These are phyloP conservation scores for Spongospora subterranea DNA, from an alignment of 208 protist genomes.

Conservation along the genomic window DNA sequence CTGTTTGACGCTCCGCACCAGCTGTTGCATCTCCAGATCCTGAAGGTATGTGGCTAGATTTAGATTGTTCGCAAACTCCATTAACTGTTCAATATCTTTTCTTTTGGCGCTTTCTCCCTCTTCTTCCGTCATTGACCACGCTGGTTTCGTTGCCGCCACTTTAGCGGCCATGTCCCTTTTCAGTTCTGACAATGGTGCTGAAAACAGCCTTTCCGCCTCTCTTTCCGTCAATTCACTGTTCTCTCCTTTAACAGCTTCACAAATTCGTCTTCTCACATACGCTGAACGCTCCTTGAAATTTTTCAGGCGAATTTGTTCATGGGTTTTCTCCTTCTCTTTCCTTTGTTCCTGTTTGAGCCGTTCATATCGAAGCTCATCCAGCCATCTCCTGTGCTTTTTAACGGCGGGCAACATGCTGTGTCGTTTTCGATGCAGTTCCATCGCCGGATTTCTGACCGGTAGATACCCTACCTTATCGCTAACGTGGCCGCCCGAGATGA, in stretches of 20 bases:
- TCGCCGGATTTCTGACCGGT: not conserved
- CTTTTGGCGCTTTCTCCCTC: not conserved
- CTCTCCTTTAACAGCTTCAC: slow-evolving; percentile 15
- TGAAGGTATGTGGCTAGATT: not conserved
- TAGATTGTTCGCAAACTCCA: not conserved
- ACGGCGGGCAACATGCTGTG: not conserved
- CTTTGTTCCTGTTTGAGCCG: not conserved
- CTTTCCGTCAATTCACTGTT: not conserved
- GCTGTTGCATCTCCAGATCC: slow-evolving; percentile 18
- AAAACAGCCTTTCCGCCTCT: slow-evolving; percentile 20
- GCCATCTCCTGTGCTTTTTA: not conserved
- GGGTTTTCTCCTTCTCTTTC: not conserved
- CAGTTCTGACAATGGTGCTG: slow-evolving; percentile 26
- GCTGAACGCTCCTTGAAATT: slow-evolving; percentile 52
- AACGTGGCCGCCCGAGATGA: not conserved
- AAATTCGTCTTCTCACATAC: not conserved
- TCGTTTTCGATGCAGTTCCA: not conserved
- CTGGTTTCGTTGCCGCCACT: not conserved
- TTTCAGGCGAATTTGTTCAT: not conserved
- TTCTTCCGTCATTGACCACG: slow-evolving; percentile 53
- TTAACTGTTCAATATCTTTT: not conserved
- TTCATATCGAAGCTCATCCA: slow-evolving; percentile 11
- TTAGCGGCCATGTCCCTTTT: not conserved
- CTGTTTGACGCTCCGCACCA: slow-evolving; percentile 26
- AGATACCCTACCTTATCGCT: not conserved